Base-by-base conservation (phyloP, 2,329 filamentous ascomycete species). In the Huntiella bhutanensis region DNA sequence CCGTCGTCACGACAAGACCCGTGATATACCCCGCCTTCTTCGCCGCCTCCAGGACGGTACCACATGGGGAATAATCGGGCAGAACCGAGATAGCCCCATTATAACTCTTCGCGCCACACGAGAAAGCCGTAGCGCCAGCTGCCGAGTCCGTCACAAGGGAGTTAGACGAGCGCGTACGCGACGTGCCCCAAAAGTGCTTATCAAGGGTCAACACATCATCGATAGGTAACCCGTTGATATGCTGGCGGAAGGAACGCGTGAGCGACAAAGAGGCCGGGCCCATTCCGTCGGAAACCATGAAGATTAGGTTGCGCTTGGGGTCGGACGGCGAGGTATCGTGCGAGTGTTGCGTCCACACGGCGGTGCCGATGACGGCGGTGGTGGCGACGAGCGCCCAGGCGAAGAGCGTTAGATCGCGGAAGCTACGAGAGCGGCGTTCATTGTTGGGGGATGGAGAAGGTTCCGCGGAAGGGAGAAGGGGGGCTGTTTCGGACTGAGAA, bases 251-350 rank as follows among this genome's bases (percentile, higher is more conserved):
- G 58, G 78, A 82, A 48, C 91, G 73, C 5, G 91, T 94, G 59
- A 98, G 63, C 19, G 81, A 82, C 46, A 98, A 69, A 55, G 84
- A 88, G 6, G 91, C 84, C 5, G 91, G 91, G 0, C 91, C 91
- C 91, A 98, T 98, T 57, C 91, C 91, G 60, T 98, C 91, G 1
- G 85, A 94, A 34, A 98, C 88, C 91, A 98, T 98, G 68, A 98
- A 96, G 55, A 98, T 80, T 45, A 98, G 69, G 62, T 96, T 98
- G 46, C 84, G 75, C 69, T 96, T 98, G 45, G 77, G 75, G 54
- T 53, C 32, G 8, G 58, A 56, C 34, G 51, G 56, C 19, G 55
- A 59, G 48, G 53, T 56, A 43, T 52, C 57, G 48, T 43, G 58
- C 8, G 67, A 69, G 60, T 94, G 84, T 57, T 84, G 82, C 12